Evolutionary conservation across 179 eudicot genomes (phyloP), one percentile per base, ranked within the genome.

Genomic region (Gypsophila paniculata): DNA sequence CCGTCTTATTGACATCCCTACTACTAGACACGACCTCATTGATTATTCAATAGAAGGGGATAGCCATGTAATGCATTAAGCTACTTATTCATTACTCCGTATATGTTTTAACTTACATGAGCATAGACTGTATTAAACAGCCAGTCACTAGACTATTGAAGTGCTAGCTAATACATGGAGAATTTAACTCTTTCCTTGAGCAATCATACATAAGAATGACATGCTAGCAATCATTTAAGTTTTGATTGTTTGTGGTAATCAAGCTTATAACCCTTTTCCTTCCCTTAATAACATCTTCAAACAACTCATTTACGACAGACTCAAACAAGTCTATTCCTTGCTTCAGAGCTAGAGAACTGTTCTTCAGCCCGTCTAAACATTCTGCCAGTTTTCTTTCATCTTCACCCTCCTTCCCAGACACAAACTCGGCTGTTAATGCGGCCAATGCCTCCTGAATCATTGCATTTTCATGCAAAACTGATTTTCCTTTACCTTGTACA

Each of bases 201-300:
- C 57, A 70, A 65, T 65, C 75, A 70, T 63, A 70, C 54, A 42
- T 6, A 36, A 65, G n/a, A 60, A 75, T 61, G 61, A 13, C 38
- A 46, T 44, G 19, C 61, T 68, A 59, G 63, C 34, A 39, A 26
- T 64, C 39, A 34, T 61, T 51, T 48, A 71, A 61, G 32, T 10
- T 15, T 22, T 63, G 22, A 61, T 81, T 74, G 2, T 65, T 78
- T 22, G 39, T 17, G 73, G 53, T 72, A 66, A 81, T 70, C 39
- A 72, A 51, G 58, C 54, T 64, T 0, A 83, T 70, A 18, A 81
- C 72, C 68, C 51, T 62, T 57, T 73, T 83, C 71, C 86, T 78
- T 39, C 80, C 84, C 57, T 73, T 63, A 29, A 80, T 62, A 62
- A 83, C 80, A 65, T 75, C 81, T 21, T 83, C 86, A 78, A 83